Conservation (phyloP, 164 flowering plant species). For the Sextonia rubra region DNA sequence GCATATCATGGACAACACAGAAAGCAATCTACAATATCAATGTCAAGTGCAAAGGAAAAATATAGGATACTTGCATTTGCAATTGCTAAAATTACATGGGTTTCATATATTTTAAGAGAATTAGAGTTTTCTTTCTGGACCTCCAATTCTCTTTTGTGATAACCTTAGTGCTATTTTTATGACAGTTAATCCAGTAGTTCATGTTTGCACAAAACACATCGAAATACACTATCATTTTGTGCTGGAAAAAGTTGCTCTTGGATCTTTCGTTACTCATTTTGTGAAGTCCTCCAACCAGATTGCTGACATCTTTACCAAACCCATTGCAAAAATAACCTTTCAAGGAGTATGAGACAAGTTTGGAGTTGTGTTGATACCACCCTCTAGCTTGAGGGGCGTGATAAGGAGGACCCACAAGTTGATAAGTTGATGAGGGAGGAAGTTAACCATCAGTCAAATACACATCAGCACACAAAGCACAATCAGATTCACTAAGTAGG, state of each 20-base stretch:
- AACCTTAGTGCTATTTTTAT: too few species aligned
- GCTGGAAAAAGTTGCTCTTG: neutral
- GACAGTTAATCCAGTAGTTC: too few species aligned
- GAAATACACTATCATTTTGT: neutral
- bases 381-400: neutral
- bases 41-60: neutral
- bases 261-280: too few species aligned
- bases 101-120: neutral
- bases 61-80: neutral
- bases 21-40: neutral
- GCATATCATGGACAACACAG: neutral
- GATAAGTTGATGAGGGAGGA: too few species aligned
- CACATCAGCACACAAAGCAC: too few species aligned
- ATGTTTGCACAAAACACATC: too few species aligned
- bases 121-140: too few species aligned
- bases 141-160: too few species aligned
- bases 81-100: neutral
- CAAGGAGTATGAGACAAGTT: neutral
- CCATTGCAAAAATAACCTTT: neutral
- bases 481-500: too few species aligned
- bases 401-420: too few species aligned
- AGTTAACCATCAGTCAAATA: too few species aligned
- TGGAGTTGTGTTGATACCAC: neutral
- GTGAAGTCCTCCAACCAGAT: neutral
- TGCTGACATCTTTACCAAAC: neutral